phyloP scores from a whole-genome alignment of 768 basidiomycete species.

The Leccinellum rugosiceps region DNA sequence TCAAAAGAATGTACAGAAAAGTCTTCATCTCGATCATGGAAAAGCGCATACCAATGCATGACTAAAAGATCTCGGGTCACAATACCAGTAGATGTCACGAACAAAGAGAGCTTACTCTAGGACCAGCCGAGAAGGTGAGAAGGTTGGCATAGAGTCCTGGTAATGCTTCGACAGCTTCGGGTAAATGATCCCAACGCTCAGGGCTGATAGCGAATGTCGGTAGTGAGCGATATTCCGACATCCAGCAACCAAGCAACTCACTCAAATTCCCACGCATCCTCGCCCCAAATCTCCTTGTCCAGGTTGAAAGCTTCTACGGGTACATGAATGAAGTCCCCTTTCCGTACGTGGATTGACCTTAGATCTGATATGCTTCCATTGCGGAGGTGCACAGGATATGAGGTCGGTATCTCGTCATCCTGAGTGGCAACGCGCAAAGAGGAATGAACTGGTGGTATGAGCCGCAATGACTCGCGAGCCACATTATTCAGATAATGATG shows the following conservation, averaged over 20 bases:
- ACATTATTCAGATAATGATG: conserved; percentile 78
- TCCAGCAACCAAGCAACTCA: conserved; percentile 33
- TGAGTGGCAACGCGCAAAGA: conserved; percentile 74
- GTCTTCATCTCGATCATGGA: conserved; percentile 83
- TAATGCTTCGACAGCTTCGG: conserved; percentile 59
- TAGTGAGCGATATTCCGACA: conserved; percentile 3
- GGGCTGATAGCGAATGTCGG: conserved; percentile 44
- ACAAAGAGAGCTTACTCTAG: conserved; percentile 51
- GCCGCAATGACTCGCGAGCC: conserved; percentile 68
- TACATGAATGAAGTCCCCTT: conserved; percentile 74
- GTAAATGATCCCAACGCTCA: conserved; percentile 76
- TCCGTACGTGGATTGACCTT: conserved; percentile 49
- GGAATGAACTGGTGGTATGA: conserved; percentile 79
- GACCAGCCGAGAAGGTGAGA: conserved; percentile 77
- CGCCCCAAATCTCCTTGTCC: conserved; percentile 76
- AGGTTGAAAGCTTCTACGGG: conserved; percentile 79
- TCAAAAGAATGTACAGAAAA: conserved; percentile 67
- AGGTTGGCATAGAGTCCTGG: conserved; percentile 73
- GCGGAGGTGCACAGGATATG: conserved; percentile 52
- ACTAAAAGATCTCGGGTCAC: conserved; percentile 39
- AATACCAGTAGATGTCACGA: not conserved
- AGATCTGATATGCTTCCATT: conserved; percentile 45
- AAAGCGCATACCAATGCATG: conserved; percentile 80
- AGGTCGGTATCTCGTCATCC: conserved; percentile 75
- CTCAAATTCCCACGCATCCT: conserved; percentile 80